Percentiles rank a stretch among this genome's conserved stretches.
phyloP scores from a whole-genome alignment of 345 rosid species.

The Lumnitzera littorea region DNA sequence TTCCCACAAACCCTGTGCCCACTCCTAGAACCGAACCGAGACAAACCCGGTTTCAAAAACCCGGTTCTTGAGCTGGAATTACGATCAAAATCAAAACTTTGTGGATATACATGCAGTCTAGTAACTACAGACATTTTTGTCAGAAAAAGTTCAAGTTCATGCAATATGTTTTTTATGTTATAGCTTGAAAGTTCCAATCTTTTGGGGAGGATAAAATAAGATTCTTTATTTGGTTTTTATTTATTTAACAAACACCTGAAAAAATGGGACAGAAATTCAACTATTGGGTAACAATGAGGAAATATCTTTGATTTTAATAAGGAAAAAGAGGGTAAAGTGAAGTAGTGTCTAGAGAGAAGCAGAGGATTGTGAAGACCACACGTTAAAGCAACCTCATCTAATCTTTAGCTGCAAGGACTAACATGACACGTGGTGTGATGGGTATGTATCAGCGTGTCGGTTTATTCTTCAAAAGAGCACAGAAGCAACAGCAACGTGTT shows the following conservation, averaged over 20 bases:
- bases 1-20: conserved; percentile 18
- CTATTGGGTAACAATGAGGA: not conserved
- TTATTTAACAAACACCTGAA: not conserved
- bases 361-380: conserved; percentile 71
- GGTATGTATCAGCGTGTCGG: too few relatives aligned
- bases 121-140: conserved; percentile 45
- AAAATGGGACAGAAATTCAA: not conserved
- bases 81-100: conserved; percentile 24
- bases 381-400: conserved; percentile 71
- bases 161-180: conserved; percentile 3
- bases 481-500: too few relatives aligned
- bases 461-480: too few relatives aligned
- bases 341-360: conserved; percentile 11
- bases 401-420: conserved; percentile 4
- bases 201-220: not conserved
- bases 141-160: conserved; percentile 13
- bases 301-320: not conserved
- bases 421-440: conserved; percentile 35
- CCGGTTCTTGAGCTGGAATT: conserved; percentile 25
- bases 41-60: conserved; percentile 20
- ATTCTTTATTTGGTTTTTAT: not conserved
- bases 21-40: conserved; percentile 19
- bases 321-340: conserved; percentile 2
- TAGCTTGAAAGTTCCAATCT: not conserved
- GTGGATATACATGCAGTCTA: conserved; percentile 46